Evolutionary conservation across 1,284 basidiomycete genomes (phyloP), one percentile per base, ranked within the genome.

Genomic region (Xerocomus amazonicus): DNA sequence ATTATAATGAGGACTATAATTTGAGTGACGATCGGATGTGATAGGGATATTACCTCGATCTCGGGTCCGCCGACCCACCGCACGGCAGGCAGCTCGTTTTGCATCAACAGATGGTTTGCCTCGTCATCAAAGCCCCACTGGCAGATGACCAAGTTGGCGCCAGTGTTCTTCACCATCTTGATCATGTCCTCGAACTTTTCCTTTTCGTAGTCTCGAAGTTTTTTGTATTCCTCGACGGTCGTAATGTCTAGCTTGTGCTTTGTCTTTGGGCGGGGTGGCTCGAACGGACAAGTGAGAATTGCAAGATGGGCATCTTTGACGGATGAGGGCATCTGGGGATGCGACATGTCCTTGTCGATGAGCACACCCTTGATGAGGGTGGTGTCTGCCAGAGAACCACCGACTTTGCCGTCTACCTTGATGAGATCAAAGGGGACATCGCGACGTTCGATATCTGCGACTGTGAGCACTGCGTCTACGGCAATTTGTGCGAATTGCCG

Each of bases 101-200:
- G 95, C 87, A 99, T 92, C 59, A 99, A 73, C 63, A 99, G 63
- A 69, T 99, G 96, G 69, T 99, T 99, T 50, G 96, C 96, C 74
- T 99, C 96, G 68, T 99, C 97, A 66, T 99, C 96, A 68, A 99
- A 99, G 56, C 96, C 96, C 96, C 96, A 99, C 70, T 99, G 97
- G 71, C 96, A 99, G 61, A 99, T 97, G 59, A 99, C 96, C 51
- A 99, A 73, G 71, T 99, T 99, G 26, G 97, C 95, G 29, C 97
- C 96, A n/a, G 93, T 90, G 64, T 97, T 90, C 73, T 98, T 97
- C 57, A 99, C 95, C 66, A 83, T 80, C 72, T 90, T 89, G 73
- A 99, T 98, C 97, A 99, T 99, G 64, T 94, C 87, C 59, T 83
- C 78, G 64, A 99, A 99, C 74, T 96, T 99, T 64, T 89, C 86